Evolutionary conservation across 768 basidiomycete species (phyloP).

Genomic region (Dacryopinax primogenitus): DNA sequence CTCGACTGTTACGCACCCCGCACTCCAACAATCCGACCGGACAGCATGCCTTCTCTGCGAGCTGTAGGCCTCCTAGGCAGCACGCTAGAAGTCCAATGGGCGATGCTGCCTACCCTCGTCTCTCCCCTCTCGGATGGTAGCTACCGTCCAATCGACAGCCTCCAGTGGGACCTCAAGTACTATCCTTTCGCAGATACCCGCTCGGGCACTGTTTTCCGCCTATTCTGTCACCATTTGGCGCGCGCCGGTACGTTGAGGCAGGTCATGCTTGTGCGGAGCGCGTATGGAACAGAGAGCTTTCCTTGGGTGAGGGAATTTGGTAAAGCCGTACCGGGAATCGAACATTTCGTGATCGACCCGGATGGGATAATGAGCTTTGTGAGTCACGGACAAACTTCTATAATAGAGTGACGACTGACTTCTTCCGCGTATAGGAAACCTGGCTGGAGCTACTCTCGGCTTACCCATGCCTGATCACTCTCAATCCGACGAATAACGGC

Average conservation of each 20-base stretch:
- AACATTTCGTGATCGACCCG: not conserved
- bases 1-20: constrained; percentile 4
- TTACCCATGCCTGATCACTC: not conserved
- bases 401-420: not conserved
- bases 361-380: constrained; percentile 8
- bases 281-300: constrained; percentile 5
- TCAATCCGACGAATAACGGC: constrained; percentile 4
- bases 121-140: not conserved
- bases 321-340: not conserved
- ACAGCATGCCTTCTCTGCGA: constrained; percentile 1
- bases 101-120: constrained; percentile 1
- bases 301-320: constrained; percentile 4
- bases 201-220: not conserved
- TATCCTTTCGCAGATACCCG: not conserved
- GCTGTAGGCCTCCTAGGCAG: not conserved
- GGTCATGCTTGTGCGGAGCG: not conserved
- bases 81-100: not conserved
- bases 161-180: constrained; percentile 6
- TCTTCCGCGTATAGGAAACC: not conserved
- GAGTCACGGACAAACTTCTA: not conserved
- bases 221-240: constrained; percentile 1
- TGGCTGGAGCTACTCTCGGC: not conserved
- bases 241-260: not conserved
- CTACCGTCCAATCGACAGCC: constrained; percentile 5
- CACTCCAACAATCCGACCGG: constrained; percentile 5